Evolutionary conservation across 257 asterid genomes (phyloP), one percentile per base, ranked within the genome.

Genomic region (Scutellaria baicalensis): DNA sequence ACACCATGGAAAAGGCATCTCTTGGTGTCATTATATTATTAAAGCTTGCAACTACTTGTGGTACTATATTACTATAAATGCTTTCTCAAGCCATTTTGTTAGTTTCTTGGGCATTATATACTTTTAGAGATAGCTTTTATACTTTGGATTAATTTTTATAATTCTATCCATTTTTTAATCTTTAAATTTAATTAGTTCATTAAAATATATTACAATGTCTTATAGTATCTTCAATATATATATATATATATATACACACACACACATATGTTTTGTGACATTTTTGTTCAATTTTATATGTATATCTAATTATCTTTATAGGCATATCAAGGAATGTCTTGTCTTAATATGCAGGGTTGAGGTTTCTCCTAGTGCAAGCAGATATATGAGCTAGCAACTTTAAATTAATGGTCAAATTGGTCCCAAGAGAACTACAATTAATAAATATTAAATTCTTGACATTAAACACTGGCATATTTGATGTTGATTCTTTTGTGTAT

Each of bases 41-140:
- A 77, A 79, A 66, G 66, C 51, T 77, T 77, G 36, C 82, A 75
- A 77, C 84, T 17, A 77, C 76, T 75, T 40, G 72, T 75, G 54
- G 75, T 67, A 71, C 80, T 74, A 69, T 57, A 83, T 77, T 60
- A 68, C 45, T 21, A 63, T 74, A 73, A 79, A 66, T 76, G 82
- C 50, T 59, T 59, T 45, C 50, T 45, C 66, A 42, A 55, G 23
- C 58, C 47, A 52, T 72, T 75, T 48, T 64, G 16, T 38, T 76
- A 56, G 66, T 59, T 49, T 69, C 17, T 40, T 35, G 18, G 50
- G 69, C 42, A 63, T 65, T 59, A n/a, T 51, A 71, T 33, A 9
- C 23, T 65, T 56, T 76, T 69, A 39, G 68, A 72, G 54, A 59
- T 10, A 35, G 35, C 57, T 42, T 43, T 69, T 45, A 68, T 17